Conservation (phyloP, 2,329 filamentous ascomycete species). For the Lecanoromycetidae sp. region DNA sequence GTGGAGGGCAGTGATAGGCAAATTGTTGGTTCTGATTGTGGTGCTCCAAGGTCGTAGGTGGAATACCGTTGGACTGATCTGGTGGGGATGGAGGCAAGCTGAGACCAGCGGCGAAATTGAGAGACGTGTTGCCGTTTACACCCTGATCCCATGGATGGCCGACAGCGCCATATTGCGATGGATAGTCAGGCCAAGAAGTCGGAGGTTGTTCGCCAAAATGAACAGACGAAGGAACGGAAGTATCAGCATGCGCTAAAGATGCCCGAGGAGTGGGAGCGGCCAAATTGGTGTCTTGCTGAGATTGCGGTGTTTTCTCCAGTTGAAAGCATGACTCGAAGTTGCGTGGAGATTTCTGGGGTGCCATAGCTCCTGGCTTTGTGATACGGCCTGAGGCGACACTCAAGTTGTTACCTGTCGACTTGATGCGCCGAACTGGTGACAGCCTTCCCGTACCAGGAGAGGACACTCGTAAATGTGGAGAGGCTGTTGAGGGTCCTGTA, state of each 20-base stretch:
- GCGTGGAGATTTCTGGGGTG: constrained; percentile 35
- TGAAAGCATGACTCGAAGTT: constrained; percentile 36
- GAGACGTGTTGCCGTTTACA: not conserved
- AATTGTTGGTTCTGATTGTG: constrained; percentile 1
- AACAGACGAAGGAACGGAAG: constrained; percentile 1
- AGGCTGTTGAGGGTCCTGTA: constrained; percentile 15
- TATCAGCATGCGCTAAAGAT: constrained; percentile 1
- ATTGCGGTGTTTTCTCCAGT: constrained; percentile 21
- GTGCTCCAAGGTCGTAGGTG: constrained; percentile 5
- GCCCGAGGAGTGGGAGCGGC: not conserved
- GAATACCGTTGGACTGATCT: not conserved
- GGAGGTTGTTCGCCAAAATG: constrained; percentile 1
- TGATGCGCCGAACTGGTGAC: constrained; percentile 16
- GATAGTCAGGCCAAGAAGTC: constrained; percentile 1
- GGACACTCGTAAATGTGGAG: constrained; percentile 12
- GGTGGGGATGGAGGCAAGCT: constrained; percentile 8
- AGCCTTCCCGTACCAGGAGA: constrained; percentile 5
- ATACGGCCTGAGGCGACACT: constrained; percentile 35
- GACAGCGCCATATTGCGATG: constrained; percentile 1
- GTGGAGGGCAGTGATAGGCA: constrained; percentile 14
- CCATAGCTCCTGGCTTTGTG: constrained; percentile 25
- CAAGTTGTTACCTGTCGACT: constrained; percentile 23
- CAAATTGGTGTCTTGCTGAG: constrained; percentile 2
- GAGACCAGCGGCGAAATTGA: constrained; percentile 8
- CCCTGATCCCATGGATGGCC: not conserved